Conservation (phyloP, 2,329 filamentous ascomycete genomes). For the Xylaria sp. region DNA sequence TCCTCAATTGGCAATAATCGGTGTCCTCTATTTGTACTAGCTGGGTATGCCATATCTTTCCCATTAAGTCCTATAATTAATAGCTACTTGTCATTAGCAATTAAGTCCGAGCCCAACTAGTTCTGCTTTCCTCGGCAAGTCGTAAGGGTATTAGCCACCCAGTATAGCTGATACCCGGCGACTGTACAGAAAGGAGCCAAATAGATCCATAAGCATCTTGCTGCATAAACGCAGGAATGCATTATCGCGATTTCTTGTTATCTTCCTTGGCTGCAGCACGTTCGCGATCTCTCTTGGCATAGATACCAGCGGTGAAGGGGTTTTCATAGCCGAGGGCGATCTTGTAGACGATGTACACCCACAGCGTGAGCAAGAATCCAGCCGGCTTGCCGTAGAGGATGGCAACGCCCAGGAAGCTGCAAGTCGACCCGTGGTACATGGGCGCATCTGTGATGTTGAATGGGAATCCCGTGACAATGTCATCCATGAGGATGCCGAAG, state of each 20-base stretch:
- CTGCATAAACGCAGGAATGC: background rate
- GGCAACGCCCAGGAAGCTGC: conserved; percentile 91
- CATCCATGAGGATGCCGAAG: conserved; percentile 97
- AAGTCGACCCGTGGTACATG: conserved; percentile 95
- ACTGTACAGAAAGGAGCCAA: background rate
- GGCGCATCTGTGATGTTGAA: conserved; percentile 92
- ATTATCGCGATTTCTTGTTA: conserved; percentile 65
- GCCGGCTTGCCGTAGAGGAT: conserved; percentile 89
- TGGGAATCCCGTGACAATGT: conserved; percentile 92
- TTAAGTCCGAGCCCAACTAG: background rate
- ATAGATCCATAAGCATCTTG: background rate
- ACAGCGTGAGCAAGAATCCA: conserved; percentile 78
- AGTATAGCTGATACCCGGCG: background rate
- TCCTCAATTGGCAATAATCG: background rate
- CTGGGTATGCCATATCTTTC: background rate
- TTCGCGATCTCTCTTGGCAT: conserved; percentile 81
- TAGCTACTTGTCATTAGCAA: background rate
- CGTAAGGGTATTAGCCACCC: background rate
- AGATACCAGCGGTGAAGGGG: conserved; percentile 93
- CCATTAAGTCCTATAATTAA: conserved; percentile 4
- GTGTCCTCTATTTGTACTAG: background rate
- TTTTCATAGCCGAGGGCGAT: conserved; percentile 89
- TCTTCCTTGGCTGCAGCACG: conserved; percentile 57
- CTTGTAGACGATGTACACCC: conserved; percentile 82
- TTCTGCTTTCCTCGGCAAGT: background rate